These are phyloP conservation scores for Scedosporium apiospermum DNA, from an alignment of 2,329 filamentous ascomycete genomes.

Conservation along the genomic window DNA sequence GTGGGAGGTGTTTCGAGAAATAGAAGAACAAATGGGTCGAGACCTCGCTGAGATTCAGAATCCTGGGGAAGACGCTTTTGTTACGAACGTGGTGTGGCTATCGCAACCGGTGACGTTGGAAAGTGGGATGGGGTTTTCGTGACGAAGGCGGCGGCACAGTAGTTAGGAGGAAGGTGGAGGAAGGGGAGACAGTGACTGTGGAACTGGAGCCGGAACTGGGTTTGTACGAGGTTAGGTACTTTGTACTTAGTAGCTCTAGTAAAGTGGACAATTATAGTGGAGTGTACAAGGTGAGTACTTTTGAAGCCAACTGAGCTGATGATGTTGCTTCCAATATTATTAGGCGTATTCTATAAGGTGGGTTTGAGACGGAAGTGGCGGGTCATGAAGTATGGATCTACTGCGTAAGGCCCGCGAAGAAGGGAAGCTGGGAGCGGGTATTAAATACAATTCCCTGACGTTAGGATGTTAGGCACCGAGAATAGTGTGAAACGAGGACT, in stretches of 20 bases:
- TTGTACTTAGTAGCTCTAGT: neutral
- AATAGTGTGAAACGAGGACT: neutral
- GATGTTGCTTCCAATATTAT: too few species aligned
- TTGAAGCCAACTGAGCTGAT: too few species aligned
- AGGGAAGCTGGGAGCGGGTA: neutral
- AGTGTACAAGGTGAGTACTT: too few species aligned
- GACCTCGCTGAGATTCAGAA: neutral
- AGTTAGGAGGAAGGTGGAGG: neutral
- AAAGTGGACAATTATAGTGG: too few species aligned
- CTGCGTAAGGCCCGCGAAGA: neutral
- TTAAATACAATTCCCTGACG: neutral
- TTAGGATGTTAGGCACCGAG: neutral
- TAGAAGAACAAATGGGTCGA: neutral
- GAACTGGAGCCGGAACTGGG: neutral
- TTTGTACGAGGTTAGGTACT: neutral
- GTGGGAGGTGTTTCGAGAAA: neutral
- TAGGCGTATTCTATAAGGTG: too few species aligned
- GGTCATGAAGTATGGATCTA: neutral
- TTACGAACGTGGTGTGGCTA: neutral
- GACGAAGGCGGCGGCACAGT: neutral
- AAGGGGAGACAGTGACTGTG: neutral
- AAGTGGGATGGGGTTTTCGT: neutral
- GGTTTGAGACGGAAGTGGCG: neutral
- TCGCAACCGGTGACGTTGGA: conserved; percentile 1
- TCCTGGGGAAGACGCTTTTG: neutral